A percentile compares a stretch with the other conserved stretches of the same genome.
Evolutionary conservation across 1,139 yeast species (phyloP).

Genomic region (Taphrina communis): DNA sequence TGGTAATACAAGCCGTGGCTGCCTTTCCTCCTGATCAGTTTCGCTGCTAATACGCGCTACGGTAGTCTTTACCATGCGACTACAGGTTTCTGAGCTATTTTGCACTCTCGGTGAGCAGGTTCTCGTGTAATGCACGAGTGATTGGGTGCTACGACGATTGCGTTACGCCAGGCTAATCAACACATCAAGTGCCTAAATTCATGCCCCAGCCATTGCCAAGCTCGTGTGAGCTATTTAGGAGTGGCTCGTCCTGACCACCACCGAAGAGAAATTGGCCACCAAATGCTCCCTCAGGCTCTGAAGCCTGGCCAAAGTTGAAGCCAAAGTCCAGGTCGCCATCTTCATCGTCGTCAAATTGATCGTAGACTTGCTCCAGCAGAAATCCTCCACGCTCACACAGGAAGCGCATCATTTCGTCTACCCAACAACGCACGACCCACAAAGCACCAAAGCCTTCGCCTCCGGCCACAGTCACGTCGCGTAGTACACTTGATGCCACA

Average conservation of each 20-base stretch:
- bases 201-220: conserved; percentile 26
- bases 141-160: neutral
- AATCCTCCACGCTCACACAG: conserved; percentile 73
- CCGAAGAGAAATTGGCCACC: conserved; percentile 29
- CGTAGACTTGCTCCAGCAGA: conserved; percentile 48
- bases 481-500: conserved; percentile 65
- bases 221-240: conserved; percentile 11
- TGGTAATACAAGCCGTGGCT: neutral
- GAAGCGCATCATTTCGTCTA: conserved; percentile 75
- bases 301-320: conserved; percentile 11
- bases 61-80: too few species aligned
- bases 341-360: conserved; percentile 41
- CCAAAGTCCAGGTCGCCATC: conserved; percentile 37
- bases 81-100: too few species aligned
- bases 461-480: conserved; percentile 66
- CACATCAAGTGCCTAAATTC: conserved; percentile 1
- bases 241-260: conserved; percentile 28
- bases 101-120: too few species aligned
- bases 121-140: too few species aligned
- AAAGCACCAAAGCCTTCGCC: conserved; percentile 73
- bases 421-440: conserved; percentile 82
- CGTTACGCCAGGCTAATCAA: neutral
- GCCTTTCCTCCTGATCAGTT: neutral
- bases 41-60: too few species aligned
- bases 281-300: conserved; percentile 4